These are phyloP conservation scores for Domatiomyces catenatus DNA, from an alignment of 2,329 filamentous ascomycete species.

Conservation along the genomic window DNA sequence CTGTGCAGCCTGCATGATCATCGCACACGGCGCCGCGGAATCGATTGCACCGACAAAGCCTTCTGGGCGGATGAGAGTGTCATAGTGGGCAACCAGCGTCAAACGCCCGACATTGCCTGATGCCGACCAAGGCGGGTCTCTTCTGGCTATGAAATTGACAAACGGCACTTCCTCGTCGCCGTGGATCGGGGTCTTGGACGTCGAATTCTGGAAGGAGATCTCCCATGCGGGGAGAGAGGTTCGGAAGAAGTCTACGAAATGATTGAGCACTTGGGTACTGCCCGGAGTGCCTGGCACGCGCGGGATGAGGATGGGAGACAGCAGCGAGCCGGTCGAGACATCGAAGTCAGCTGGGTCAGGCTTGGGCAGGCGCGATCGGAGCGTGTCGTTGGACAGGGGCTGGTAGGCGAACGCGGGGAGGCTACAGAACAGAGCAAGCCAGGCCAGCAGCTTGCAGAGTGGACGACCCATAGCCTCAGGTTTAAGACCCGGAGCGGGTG, in stretches of 20 bases:
- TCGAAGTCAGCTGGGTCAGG: conserved; percentile 58
- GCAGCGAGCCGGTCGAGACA: conserved; percentile 56
- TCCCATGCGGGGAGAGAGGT: conserved; percentile 62
- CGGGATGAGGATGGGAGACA: conserved; percentile 74
- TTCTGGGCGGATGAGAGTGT: conserved; percentile 61
- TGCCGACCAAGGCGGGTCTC: conserved; percentile 71
- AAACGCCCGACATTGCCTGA: conserved; percentile 63
- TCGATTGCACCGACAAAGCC: conserved; percentile 92
- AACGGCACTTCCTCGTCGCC: conserved; percentile 62
- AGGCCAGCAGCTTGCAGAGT: conserved; percentile 10
- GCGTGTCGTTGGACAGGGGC: conserved; percentile 56
- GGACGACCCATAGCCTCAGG: background rate
- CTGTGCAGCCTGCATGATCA: conserved; percentile 73
- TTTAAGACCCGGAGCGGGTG: background rate
- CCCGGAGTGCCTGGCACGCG: conserved; percentile 79
- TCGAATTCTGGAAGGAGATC: conserved; percentile 78
- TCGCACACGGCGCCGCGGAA: conserved; percentile 84
- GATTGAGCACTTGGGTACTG: conserved; percentile 54
- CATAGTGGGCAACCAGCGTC: conserved; percentile 86
- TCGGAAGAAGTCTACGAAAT: conserved; percentile 72
- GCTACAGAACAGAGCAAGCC: conserved; percentile 16
- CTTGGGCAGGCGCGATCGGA: conserved; percentile 52
- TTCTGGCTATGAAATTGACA: conserved; percentile 67
- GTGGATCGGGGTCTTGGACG: conserved; percentile 62
- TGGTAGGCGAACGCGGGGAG: conserved; percentile 34